Conservation (phyloP, 495 filamentous ascomycete species). For the Letharia columbiana region DNA sequence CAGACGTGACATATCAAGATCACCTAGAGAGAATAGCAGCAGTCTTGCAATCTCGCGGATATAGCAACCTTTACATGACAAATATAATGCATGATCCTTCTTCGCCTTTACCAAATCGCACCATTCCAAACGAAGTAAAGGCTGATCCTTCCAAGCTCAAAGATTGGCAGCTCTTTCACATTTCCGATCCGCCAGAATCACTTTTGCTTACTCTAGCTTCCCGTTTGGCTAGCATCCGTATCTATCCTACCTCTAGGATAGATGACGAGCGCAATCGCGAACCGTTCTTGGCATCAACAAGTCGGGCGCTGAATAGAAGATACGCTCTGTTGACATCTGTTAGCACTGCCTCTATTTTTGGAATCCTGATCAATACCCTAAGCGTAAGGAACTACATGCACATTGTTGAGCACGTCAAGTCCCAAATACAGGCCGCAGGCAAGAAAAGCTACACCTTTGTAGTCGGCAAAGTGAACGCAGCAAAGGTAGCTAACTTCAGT, state of each 20-base stretch:
- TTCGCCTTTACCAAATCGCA: constrained; percentile 78
- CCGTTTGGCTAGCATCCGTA: constrained; percentile 66
- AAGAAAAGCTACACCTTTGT: constrained; percentile 96
- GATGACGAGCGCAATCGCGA: neutral
- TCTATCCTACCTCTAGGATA: constrained; percentile 51
- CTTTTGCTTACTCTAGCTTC: constrained; percentile 83
- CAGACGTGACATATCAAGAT: constrained; percentile 75
- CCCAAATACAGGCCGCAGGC: constrained; percentile 60
- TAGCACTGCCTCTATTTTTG: constrained; percentile 72
- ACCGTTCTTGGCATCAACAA: constrained; percentile 33
- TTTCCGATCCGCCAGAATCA: constrained; percentile 73
- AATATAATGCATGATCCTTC: constrained; percentile 69
- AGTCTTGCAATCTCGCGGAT: constrained; percentile 51
- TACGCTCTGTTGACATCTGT: constrained; percentile 81
- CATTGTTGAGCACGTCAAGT: constrained; percentile 62
- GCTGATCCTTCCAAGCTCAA: constrained; percentile 45
- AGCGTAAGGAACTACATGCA: constrained; percentile 83
- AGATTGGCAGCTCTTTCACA: constrained; percentile 78
- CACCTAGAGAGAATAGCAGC: constrained; percentile 51
- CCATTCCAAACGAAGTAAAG: constrained; percentile 44
- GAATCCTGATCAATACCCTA: constrained; percentile 90
- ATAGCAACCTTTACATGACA: constrained; percentile 59
- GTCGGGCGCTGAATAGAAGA: constrained; percentile 62
- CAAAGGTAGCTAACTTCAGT: constrained; percentile 92
- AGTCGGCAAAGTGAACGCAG: constrained; percentile 90